Evolutionary conservation across 495 filamentous ascomycete genomes (phyloP), one percentile per base, ranked within the genome.

Genomic region (Aspergillus campestris): DNA sequence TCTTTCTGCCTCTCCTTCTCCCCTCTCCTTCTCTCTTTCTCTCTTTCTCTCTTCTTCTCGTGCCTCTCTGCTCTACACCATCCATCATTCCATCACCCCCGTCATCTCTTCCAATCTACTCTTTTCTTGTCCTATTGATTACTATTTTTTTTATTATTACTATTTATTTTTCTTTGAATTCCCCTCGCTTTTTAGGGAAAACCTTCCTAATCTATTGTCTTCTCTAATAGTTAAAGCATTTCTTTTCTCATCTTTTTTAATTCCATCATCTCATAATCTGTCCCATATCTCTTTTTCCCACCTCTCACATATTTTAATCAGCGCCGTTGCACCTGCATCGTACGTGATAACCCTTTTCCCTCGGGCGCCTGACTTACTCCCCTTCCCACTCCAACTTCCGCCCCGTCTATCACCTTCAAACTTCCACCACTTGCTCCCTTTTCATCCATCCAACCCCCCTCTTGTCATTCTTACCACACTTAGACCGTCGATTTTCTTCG

Each of bases 271-370:
- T 39, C 31, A 24, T 24, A 24, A 24, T 24, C 18, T 1, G 18
- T 24, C 14, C 43, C 38, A 34, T 37, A 27, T 41, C 47, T 42
- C 39, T 42, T 39, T 42, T 13, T 38, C 40, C 41, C 34, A 45
- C 18, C 35, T 41, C 12, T 34, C 18, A 9, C 8, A 33, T 48
- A 44, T 45, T 60, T 58, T 51, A 54, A 51, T 57, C 49, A 39
- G 42, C 51, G 54, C 51, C 53, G 51, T 57, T 56, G 53, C 58
- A 45, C 53, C 42, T 57, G 38, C 55, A 69, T 53, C 57, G 66
- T 69, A 65, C 45, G 66, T 56, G 50, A 55, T 60, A 56, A 59
- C 63, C 63, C 59, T 61, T 66, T 63, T 61, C 56, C 51, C 59
- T 58, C 55, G 58, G 53, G 55, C 59, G 60, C 59, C 69, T 67